Percentiles rank a stretch among this genome's conserved stretches.
These are phyloP conservation scores for Linderina pennispora DNA, from an alignment of 192 early-diverging fungal species.

Conservation along the genomic window DNA sequence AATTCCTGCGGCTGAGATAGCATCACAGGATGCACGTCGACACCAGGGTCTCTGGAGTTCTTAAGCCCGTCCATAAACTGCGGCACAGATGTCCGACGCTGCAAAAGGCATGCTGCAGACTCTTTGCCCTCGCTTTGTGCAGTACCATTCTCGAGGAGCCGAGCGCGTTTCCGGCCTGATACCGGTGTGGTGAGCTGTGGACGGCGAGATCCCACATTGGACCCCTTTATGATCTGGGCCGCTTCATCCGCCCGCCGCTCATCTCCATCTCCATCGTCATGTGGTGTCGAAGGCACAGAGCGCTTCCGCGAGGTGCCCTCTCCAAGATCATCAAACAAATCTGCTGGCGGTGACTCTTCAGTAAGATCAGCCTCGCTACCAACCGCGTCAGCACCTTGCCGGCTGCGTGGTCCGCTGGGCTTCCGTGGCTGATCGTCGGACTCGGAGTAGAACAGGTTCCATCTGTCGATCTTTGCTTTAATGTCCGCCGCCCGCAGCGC, in stretches of 20 bases:
- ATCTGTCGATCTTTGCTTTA: no score
- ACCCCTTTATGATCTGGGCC: constrained; percentile 11
- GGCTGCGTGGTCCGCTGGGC: no score
- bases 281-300: background rate
- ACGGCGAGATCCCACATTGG: constrained; percentile 4
- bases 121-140: no score
- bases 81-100: no score
- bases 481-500: no score
- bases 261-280: background rate
- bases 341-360: constrained; percentile 20
- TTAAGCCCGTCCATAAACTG: no score
- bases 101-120: no score
- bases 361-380: constrained; percentile 4
- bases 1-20: constrained; percentile 5
- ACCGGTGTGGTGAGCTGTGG: background rate
- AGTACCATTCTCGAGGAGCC: no score
- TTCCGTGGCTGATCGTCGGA: no score
- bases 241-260: constrained; percentile 4
- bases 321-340: constrained; percentile 2
- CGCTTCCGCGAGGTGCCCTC: background rate
- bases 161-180: background rate
- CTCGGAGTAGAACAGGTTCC: background rate
- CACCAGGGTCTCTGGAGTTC: no score
- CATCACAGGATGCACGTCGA: no score
- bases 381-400: no score